Evolutionary conservation across 495 filamentous ascomycete species (phyloP).

Genomic region (Sporormia fimetaria): DNA sequence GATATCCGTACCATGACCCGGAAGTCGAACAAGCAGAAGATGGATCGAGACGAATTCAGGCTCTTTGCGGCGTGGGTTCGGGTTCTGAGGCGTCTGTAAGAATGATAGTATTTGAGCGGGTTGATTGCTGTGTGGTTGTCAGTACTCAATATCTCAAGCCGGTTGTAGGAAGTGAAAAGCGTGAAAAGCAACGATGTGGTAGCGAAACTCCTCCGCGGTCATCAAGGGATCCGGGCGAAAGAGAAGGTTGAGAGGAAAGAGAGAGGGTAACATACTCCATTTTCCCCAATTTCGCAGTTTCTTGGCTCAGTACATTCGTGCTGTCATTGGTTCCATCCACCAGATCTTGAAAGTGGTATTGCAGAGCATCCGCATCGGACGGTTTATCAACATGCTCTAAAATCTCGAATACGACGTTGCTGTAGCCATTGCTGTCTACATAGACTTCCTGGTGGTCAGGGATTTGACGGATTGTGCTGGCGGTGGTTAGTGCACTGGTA

Average conservation of each 20-base stretch:
- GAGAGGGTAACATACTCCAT: constrained; percentile 29
- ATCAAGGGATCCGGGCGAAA: too few species aligned
- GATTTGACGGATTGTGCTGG: constrained; percentile 71
- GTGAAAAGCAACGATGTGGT: too few species aligned
- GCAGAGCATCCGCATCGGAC: constrained; percentile 54
- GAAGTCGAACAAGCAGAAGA: constrained; percentile 60
- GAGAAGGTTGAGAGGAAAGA: constrained; percentile 32
- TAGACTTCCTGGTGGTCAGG: constrained; percentile 93
- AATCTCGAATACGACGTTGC: constrained; percentile 81
- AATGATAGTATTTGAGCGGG: constrained; percentile 8
- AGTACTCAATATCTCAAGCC: too few species aligned
- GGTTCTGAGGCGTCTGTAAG: constrained; percentile 15
- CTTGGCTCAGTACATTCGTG: constrained; percentile 41
- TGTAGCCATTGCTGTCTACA: constrained; percentile 64
- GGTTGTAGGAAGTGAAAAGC: too few species aligned
- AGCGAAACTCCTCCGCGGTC: too few species aligned
- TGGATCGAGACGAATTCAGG: constrained; percentile 49
- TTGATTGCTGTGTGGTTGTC: constrained; percentile 1
- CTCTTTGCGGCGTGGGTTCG: constrained; percentile 25
- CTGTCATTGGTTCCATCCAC: constrained; percentile 32
- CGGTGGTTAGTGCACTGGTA: constrained; percentile 3
- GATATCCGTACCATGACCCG: constrained; percentile 69
- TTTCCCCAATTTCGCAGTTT: constrained; percentile 30
- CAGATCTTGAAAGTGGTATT: constrained; percentile 69
- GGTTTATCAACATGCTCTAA: constrained; percentile 56